Conservation (phyloP, 2,329 filamentous ascomycete genomes). For the Pseudogymnoascus sp. region DNA sequence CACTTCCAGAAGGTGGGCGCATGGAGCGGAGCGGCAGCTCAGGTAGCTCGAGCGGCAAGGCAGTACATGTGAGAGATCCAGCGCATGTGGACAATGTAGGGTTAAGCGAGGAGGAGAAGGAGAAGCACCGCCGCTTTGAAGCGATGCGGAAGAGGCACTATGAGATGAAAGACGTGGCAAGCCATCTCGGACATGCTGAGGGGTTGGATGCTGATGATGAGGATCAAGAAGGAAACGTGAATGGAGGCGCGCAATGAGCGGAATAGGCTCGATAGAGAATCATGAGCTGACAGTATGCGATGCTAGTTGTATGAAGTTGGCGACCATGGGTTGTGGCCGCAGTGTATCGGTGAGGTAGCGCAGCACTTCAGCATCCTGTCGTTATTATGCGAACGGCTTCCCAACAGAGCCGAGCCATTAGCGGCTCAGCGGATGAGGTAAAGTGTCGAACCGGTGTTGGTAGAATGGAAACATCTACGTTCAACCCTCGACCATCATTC, state of each 20-base stretch:
- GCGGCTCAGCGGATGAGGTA: neutral
- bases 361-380: neutral
- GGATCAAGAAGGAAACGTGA: slow-evolving; percentile 40
- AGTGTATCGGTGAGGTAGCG: neutral
- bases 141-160: slow-evolving; percentile 91
- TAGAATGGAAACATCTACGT: neutral
- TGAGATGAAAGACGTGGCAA: slow-evolving; percentile 93
- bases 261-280: slow-evolving; percentile 10
- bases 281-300: neutral
- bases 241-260: slow-evolving; percentile 21
- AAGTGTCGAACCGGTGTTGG: neutral
- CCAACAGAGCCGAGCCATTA: neutral
- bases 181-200: slow-evolving; percentile 70
- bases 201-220: slow-evolving; percentile 52
- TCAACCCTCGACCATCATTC: neutral
- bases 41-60: slow-evolving; percentile 46
- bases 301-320: neutral
- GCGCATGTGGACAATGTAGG: slow-evolving; percentile 44
- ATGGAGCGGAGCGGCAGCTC: slow-evolving; percentile 26
- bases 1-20: slow-evolving; percentile 43
- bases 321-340: neutral
- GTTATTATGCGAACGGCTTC: neutral
- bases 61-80: slow-evolving; percentile 69
- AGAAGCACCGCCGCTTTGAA: slow-evolving; percentile 91
- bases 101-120: slow-evolving; percentile 62